These are phyloP conservation scores for Circinella minor DNA, from an alignment of 371 early-diverging fungal species.

Conservation along the genomic window DNA sequence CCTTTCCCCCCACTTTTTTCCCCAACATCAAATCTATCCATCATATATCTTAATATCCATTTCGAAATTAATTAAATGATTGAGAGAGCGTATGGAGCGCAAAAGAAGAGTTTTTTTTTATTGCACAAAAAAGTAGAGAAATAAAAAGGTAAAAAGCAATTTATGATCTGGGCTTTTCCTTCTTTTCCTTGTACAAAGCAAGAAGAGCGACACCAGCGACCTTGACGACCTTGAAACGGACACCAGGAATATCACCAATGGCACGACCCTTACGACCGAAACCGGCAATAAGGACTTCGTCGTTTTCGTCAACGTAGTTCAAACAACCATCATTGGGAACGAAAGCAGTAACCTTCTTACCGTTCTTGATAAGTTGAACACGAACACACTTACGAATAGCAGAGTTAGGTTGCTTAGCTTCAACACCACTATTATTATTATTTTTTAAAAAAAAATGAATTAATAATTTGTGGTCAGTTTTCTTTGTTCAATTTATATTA, in stretches of 20 bases:
- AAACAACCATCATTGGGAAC: slow-evolving; percentile 99
- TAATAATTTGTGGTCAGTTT: no score
- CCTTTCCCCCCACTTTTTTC: no score
- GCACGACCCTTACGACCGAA: slow-evolving; percentile 90
- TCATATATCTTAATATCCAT: no score
- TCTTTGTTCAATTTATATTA: no score
- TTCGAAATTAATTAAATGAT: no score
- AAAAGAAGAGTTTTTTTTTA: background rate
- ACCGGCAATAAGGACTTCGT: slow-evolving; percentile 96
- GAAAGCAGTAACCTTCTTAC: slow-evolving; percentile 99
- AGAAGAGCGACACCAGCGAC: slow-evolving; percentile 99
- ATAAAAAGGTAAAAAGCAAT: slow-evolving; percentile 3
- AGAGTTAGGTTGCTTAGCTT: slow-evolving; percentile 99
- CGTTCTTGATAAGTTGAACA: slow-evolving; percentile 99
- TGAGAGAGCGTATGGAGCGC: background rate
- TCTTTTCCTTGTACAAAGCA: slow-evolving; percentile 99
- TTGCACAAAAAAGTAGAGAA: background rate
- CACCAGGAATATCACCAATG: slow-evolving; percentile 99
- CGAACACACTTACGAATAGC: slow-evolving; percentile 99
- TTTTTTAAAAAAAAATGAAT: no score
- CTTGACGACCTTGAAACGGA: slow-evolving; percentile 99
- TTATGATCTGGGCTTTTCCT: slow-evolving; percentile 99
- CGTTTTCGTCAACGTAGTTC: slow-evolving; percentile 98
- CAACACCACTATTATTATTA: slow-evolving; percentile 87
- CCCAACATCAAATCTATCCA: no score